A percentile compares a stretch with the other conserved stretches of the same genome.
These are phyloP conservation scores for Rhizopogon roseolus DNA, from an alignment of 768 basidiomycete species.

Conservation along the genomic window DNA sequence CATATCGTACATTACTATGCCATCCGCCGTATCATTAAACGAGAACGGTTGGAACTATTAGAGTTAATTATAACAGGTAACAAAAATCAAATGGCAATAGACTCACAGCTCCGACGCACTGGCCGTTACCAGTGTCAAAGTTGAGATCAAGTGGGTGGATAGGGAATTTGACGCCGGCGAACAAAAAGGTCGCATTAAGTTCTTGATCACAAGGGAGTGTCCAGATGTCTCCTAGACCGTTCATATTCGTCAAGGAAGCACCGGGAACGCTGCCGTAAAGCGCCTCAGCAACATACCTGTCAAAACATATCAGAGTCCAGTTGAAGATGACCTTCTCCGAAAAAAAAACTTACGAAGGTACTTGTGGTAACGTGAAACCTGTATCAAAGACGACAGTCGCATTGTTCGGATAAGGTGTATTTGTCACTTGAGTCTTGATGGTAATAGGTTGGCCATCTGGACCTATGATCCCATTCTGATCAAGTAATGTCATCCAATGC, in stretches of 20 bases:
- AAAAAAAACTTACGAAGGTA: slow-evolving; percentile 38
- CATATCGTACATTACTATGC: slow-evolving; percentile 42
- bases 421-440: slow-evolving; percentile 40
- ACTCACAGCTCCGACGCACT: slow-evolving; percentile 44
- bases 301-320: slow-evolving; percentile 10
- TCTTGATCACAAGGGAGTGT: slow-evolving; percentile 58
- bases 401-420: slow-evolving; percentile 37
- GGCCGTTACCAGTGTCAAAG: slow-evolving; percentile 13
- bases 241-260: slow-evolving; percentile 40
- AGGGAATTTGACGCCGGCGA: slow-evolving; percentile 51
- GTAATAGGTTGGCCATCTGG: slow-evolving; percentile 50
- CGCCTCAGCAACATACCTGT: slow-evolving; percentile 48
- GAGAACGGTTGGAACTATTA: slow-evolving; percentile 66
- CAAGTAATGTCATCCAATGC: slow-evolving; percentile 64
- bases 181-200: slow-evolving; percentile 62
- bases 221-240: slow-evolving; percentile 46
- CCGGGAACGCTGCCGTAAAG: slow-evolving; percentile 55
- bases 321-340: slow-evolving; percentile 1
- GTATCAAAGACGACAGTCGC: slow-evolving; percentile 64
- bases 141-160: slow-evolving; percentile 66
- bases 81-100: background rate
- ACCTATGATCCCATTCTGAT: slow-evolving; percentile 56
- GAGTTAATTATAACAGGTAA: background rate
- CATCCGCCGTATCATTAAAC: slow-evolving; percentile 31
- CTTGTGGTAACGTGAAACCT: slow-evolving; percentile 64